Evolutionary conservation across 2,329 filamentous ascomycete genomes (phyloP), one percentile per base, ranked within the genome.

Genomic region (Trichoderma oligosporum): DNA sequence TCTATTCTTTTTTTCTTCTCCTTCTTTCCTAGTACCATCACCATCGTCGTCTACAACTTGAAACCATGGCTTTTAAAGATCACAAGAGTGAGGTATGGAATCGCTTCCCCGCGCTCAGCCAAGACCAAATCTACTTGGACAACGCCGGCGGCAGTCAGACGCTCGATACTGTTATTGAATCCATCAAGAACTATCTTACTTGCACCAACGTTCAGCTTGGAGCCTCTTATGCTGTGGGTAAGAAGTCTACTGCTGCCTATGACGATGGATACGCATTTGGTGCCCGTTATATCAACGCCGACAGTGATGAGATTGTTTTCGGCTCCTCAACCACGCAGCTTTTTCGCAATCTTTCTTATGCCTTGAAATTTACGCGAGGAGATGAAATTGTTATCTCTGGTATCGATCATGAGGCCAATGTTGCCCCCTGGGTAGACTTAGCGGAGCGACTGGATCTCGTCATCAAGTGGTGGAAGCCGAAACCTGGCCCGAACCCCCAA

Each of bases 391-490:
- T 94, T 60, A 66, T 92, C 9, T 90, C 87, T 0, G 80, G 80
- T 57, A 75, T 91, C 55, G 88, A 92, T 68, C 88, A 93, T 65
- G 89, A 92, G 72, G 85, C 88, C 35, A 91, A 91, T 67, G 84
- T 89, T 57, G 82, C 86, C 1, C 79, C 88, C 0, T 93, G 88
- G 89, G 73, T 89, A 0, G 80, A 83, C 48, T 77, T 92, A 24
- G 88, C 88, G 2, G 71, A 78, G 27, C 78, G 80, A 12, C 78
- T 83, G 44, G 77, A 80, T 3, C 75, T 89, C 5, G 78, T 72
- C 0, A 68, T 92, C 42, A 89, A 86, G 66, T 91, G 86, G 86
- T 92, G 88, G 87, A 72, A 72, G 18, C 81, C 82, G 3, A 63
- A 68, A 11, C 64, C 73, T 57, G 72, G 71, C 22, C 72, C 68